Conservation (phyloP, 306 rosid species). For the Inga laurina region DNA sequence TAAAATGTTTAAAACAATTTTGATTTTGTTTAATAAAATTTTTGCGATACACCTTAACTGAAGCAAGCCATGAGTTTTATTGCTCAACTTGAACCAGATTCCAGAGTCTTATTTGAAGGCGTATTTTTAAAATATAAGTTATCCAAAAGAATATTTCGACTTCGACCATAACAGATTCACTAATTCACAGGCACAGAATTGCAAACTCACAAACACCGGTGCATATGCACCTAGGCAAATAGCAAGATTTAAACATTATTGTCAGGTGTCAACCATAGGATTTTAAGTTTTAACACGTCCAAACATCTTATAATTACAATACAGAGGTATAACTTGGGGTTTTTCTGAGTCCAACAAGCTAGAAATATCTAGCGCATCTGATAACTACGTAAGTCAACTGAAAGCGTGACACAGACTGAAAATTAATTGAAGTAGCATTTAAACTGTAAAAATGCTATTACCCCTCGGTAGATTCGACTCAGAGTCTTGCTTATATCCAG, state of each 20-base stretch:
- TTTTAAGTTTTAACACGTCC: not conserved
- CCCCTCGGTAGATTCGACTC: conserved; percentile 88
- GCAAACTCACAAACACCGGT: not conserved
- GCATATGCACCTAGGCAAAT: not conserved
- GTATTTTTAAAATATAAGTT: not conserved
- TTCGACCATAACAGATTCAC: not conserved
- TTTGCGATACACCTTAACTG: not conserved
- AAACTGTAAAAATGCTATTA: conserved; percentile 46
- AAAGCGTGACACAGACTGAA: conserved; percentile 24
- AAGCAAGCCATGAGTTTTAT: not conserved
- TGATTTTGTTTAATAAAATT: not conserved
- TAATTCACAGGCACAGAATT: not conserved
- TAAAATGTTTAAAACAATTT: conserved; percentile 1
- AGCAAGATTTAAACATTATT: not conserved
- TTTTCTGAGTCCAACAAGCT: conserved; percentile 18
- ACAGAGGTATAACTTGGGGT: not conserved
- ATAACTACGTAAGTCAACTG: not conserved
- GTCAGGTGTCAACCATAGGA: not conserved
- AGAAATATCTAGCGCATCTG: conserved; percentile 18
- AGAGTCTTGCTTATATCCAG: conserved; percentile 86
- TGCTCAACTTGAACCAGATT: not conserved
- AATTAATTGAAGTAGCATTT: conserved; percentile 27
- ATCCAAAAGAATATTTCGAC: not conserved
- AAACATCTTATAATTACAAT: conserved; percentile 10
- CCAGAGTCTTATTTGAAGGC: not conserved